A percentile compares a stretch with the other conserved stretches of the same genome.
Conservation (phyloP, 192 early-diverging fungal genomes). For the Linnemannia exigua region DNA sequence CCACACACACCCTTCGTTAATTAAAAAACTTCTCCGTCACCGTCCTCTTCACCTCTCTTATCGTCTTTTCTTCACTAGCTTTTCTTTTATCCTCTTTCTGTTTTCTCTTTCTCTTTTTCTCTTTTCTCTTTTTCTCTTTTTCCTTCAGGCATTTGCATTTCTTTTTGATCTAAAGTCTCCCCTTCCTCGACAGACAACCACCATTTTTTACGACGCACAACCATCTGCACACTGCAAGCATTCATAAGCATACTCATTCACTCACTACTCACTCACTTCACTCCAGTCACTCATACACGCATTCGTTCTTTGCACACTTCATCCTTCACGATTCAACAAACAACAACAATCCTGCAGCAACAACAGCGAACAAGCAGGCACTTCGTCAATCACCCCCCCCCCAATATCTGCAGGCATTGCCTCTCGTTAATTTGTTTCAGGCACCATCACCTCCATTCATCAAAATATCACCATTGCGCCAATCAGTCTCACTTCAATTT, state of each 20-base stretch:
- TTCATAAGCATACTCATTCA: neutral
- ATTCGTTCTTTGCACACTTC: neutral
- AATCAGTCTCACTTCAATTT: neutral
- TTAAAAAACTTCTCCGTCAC: neutral
- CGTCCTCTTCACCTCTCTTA: neutral
- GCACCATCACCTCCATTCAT: neutral
- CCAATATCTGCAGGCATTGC: neutral
- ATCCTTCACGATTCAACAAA: neutral
- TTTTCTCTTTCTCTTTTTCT: neutral
- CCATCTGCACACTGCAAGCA: neutral
- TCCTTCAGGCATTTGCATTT: slow-evolving; percentile 7
- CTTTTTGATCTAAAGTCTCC: neutral
- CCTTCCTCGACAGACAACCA: neutral
- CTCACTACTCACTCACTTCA: neutral
- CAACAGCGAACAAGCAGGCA: neutral
- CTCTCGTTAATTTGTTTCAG: slow-evolving; percentile 2
- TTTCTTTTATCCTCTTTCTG: neutral
- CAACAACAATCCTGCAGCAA: neutral
- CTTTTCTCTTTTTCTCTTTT: slow-evolving; percentile 9
- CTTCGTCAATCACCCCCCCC: neutral
- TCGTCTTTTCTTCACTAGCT: neutral
- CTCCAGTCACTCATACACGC: neutral
- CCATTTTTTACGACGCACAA: neutral
- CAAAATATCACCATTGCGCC: neutral
- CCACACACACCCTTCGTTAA: neutral